Conservation (phyloP, 345 rosid species). For the Streptanthus diversifolius region DNA sequence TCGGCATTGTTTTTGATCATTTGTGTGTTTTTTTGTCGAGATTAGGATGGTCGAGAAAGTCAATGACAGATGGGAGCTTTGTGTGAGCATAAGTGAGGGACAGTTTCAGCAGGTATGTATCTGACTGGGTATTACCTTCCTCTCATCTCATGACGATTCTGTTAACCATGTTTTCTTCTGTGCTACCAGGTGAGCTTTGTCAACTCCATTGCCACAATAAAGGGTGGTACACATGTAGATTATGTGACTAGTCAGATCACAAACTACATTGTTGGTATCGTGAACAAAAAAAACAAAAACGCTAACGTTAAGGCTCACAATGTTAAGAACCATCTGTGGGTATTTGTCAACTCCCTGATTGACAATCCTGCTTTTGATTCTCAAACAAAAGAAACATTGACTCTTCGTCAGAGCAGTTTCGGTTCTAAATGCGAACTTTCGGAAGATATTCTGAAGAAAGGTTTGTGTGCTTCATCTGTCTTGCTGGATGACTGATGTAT, state of each 20-base stretch:
- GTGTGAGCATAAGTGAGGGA: slow-evolving; percentile 79
- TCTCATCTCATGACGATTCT: not conserved
- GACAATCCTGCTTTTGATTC: slow-evolving; percentile 99
- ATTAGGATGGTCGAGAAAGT: slow-evolving; percentile 66
- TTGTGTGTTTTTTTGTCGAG: not conserved
- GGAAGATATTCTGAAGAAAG: slow-evolving; percentile 81
- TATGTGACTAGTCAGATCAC: slow-evolving; percentile 84
- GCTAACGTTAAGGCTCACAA: slow-evolving; percentile 76
- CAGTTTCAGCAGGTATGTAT: slow-evolving; percentile 89
- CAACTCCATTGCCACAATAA: slow-evolving; percentile 77
- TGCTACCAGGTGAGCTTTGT: slow-evolving; percentile 85
- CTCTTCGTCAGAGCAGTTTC: slow-evolving; percentile 92
- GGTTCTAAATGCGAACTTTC: slow-evolving; percentile 91
- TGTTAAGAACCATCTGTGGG: slow-evolving; percentile 91
- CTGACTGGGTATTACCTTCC: not conserved
- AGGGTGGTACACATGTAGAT: slow-evolving; percentile 99
- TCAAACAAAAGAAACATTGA: slow-evolving; percentile 96
- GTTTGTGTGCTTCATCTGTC: slow-evolving; percentile 34
- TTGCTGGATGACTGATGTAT: not conserved
- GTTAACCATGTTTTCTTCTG: not conserved
- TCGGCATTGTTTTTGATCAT: slow-evolving; percentile 5
- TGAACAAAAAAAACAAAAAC: slow-evolving; percentile 83
- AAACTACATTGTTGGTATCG: slow-evolving; percentile 59
- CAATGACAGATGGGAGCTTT: slow-evolving; percentile 87
- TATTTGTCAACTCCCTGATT: slow-evolving; percentile 91